Percentiles rank a stretch among this genome's conserved stretches.
Evolutionary conservation across 2,329 filamentous ascomycete genomes (phyloP).

Genomic region (Paecilomyces sp.): DNA sequence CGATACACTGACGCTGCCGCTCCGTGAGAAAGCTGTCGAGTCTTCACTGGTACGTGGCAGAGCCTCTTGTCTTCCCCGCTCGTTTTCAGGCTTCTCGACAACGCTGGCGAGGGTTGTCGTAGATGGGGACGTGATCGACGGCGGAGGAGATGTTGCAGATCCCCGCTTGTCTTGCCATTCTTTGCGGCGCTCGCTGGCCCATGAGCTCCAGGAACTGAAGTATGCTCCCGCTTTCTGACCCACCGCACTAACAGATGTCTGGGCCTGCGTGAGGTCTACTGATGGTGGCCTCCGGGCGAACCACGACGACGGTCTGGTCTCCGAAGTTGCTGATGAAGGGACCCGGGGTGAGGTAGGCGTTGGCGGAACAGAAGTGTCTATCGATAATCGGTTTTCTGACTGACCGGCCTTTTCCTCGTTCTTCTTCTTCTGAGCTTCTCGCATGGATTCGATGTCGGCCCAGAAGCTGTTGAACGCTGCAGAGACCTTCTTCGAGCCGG

Average conservation of each 20-base stretch:
- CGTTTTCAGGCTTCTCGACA: slow-evolving; percentile 17
- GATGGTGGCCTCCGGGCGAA: slow-evolving; percentile 25
- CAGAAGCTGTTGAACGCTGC: slow-evolving; percentile 83
- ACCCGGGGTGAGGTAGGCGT: neutral
- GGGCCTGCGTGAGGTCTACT: slow-evolving; percentile 47
- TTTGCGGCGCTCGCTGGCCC: slow-evolving; percentile 46
- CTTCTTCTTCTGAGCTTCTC: slow-evolving; percentile 61
- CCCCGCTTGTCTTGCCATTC: slow-evolving; percentile 38
- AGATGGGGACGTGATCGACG: slow-evolving; percentile 10
- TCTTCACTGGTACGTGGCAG: slow-evolving; percentile 22
- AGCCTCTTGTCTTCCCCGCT: slow-evolving; percentile 23
- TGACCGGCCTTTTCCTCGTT: slow-evolving; percentile 28
- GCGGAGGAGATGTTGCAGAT: slow-evolving; percentile 15
- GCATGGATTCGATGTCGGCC: slow-evolving; percentile 76
- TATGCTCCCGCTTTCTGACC: slow-evolving; percentile 54
- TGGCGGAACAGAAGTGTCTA: neutral
- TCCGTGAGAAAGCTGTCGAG: slow-evolving; percentile 19
- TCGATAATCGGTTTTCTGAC: slow-evolving; percentile 16
- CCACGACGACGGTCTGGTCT: slow-evolving; percentile 19
- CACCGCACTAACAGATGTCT: slow-evolving; percentile 48
- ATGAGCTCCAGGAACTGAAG: slow-evolving; percentile 56
- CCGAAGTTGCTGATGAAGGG: slow-evolving; percentile 17
- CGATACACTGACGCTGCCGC: slow-evolving; percentile 22
- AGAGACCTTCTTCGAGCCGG: slow-evolving; percentile 79
- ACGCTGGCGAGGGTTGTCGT: slow-evolving; percentile 16